phyloP scores from a whole-genome alignment of 2,329 filamentous ascomycete species.

The Blastomyces parvus region DNA sequence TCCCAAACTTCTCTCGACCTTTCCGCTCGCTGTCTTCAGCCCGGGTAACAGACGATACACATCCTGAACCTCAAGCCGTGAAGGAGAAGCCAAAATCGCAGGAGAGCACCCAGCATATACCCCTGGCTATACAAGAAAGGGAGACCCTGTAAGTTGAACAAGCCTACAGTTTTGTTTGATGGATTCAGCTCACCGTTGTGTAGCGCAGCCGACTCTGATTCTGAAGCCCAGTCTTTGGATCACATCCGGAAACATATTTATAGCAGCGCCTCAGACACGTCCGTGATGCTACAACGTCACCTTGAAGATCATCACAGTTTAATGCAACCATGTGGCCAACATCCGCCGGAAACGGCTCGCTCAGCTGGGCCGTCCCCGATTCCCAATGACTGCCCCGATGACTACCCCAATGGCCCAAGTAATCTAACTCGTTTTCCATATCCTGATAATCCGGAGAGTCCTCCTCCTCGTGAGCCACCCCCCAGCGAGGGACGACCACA shows the following conservation, averaged over 20 bases:
- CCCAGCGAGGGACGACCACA: background rate
- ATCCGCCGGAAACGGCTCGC: too few relatives aligned
- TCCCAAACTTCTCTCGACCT: slow-evolving; percentile 2
- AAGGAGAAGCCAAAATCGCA: too few relatives aligned
- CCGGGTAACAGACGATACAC: background rate
- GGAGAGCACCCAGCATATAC: background rate
- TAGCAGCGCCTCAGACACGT: background rate
- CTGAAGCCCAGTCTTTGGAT: background rate
- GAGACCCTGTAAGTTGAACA: background rate
- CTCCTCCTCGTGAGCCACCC: background rate
- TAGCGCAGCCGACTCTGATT: background rate
- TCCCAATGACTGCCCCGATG: background rate
- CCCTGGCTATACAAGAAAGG: background rate
- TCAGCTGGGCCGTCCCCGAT: background rate
- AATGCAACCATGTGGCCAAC: background rate
- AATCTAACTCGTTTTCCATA: background rate
- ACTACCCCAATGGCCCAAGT: background rate
- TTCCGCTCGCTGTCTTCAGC: background rate
- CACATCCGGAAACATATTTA: background rate
- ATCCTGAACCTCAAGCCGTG: background rate
- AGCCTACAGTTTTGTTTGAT: background rate
- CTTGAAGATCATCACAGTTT: background rate
- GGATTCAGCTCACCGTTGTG: background rate
- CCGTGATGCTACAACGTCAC: background rate
- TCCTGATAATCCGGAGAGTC: background rate